phyloP scores from a whole-genome alignment of 2,329 filamentous ascomycete genomes.

The Penicillium expansum region DNA sequence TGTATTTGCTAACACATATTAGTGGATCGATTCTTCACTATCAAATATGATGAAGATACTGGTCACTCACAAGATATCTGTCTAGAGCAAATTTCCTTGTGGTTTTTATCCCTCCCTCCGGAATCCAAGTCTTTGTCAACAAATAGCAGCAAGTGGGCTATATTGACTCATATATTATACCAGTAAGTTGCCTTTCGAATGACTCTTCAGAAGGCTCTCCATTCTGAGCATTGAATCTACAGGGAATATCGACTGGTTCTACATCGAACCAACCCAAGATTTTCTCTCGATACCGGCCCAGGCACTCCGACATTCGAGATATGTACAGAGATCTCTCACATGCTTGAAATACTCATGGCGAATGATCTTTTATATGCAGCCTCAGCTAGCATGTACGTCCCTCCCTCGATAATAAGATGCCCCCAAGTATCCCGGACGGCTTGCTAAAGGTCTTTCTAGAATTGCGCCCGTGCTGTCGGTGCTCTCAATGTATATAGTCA shows the following conservation, averaged over 20 bases:
- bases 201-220: no score
- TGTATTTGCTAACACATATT: neutral
- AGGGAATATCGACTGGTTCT: slow-evolving; percentile 13
- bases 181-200: slow-evolving; percentile 2
- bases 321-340: slow-evolving; percentile 18
- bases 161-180: slow-evolving; percentile 12
- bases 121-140: slow-evolving; percentile 8
- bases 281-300: slow-evolving; percentile 10
- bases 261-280: slow-evolving; percentile 13
- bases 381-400: slow-evolving; percentile 10
- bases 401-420: neutral
- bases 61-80: slow-evolving; percentile 12
- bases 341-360: slow-evolving; percentile 22
- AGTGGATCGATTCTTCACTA: slow-evolving; percentile 13
- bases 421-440: neutral
- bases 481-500: slow-evolving; percentile 16
- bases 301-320: slow-evolving; percentile 14
- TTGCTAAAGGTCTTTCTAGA: slow-evolving; percentile 4
- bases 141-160: slow-evolving; percentile 11
- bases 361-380: slow-evolving; percentile 14
- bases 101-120: slow-evolving; percentile 6
- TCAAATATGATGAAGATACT: slow-evolving; percentile 7
- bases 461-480: slow-evolving; percentile 13
- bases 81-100: slow-evolving; percentile 13
- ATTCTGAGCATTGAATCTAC: neutral